Base-by-base conservation (phyloP, 129 eudicot genomes). In the Apium graveolens region DNA sequence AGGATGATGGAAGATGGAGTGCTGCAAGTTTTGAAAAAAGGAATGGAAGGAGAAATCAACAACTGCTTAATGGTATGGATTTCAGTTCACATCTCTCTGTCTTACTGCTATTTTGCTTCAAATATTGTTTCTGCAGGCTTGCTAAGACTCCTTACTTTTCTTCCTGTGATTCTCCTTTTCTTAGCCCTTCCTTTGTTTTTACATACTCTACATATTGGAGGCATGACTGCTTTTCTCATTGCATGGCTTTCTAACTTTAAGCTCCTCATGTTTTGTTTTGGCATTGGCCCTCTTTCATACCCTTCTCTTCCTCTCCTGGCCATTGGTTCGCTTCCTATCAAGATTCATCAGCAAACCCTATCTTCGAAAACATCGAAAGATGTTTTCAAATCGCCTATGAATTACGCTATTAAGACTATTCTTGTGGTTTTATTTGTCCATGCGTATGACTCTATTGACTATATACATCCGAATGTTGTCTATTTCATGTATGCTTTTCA, bases 231-330 rank as follows among this genome's bases (percentile, higher is more conserved):
- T 35, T 90, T 88, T 79, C 79, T 88, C 74, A 65, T 90, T 12
- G 78, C 87, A n/a, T 90, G 91, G 95, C 88, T 87, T 39, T 82
- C 84, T 49, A 85, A 80, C 49, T 90, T 87, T 81, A 90, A 90
- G 74, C 89, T 90, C 73, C 81, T 88, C 45, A 89, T 88, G 80
- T 83, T 86, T 44, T 89, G 85, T 16, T 82, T 88, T 48, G 89
- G 78, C 11, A 81, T 62, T 29, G 92, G 90, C 71, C 96, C 96
- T 42, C 83, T 90, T 42, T 82, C 87, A 49, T 32, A 81, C 29
- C 86, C 89, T 3, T 80, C 88, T 18, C 77, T 88, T 42, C 81
- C 92, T 34, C 73, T 81, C 16, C 69, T 86, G 13, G 57, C 78
- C 39, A 62, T 81, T 71, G 81, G 81, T 81, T 86, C 87, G 66